phyloP scores from a whole-genome alignment of 2,329 filamentous ascomycete species.

The Ophiostoma montium region DNA sequence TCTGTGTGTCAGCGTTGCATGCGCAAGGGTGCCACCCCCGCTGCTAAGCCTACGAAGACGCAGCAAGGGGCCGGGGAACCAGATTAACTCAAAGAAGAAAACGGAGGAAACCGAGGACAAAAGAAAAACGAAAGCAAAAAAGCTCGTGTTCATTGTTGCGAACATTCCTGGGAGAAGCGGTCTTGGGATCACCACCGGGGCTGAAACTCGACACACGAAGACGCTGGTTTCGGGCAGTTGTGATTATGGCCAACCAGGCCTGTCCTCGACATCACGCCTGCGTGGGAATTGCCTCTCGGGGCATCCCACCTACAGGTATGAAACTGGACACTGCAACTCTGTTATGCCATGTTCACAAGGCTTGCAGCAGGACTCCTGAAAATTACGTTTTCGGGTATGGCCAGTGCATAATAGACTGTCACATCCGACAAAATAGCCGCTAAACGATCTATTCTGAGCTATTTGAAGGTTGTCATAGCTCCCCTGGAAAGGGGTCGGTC shows the following conservation, averaged over 20 bases:
- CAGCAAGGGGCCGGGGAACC: neutral
- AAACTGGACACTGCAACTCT: neutral
- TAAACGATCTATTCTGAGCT: slow-evolving; percentile 13
- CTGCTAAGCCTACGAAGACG: neutral
- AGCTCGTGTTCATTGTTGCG: too few relatives aligned
- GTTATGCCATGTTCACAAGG: slow-evolving; percentile 3
- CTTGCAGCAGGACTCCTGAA: slow-evolving; percentile 5
- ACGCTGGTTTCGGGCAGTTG: slow-evolving; percentile 2
- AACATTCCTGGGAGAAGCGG: neutral
- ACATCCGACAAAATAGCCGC: slow-evolving; percentile 17
- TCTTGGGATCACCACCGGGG: slow-evolving; percentile 3
- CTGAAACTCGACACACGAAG: slow-evolving; percentile 2
- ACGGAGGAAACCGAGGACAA: too few relatives aligned
- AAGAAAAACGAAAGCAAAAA: too few relatives aligned
- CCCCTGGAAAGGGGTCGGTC: neutral
- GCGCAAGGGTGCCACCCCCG: slow-evolving; percentile 5
- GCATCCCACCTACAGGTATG: neutral
- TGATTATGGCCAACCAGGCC: too few relatives aligned
- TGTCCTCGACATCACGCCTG: too few relatives aligned
- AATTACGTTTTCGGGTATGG: neutral
- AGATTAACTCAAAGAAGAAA: neutral
- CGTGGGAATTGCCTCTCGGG: too few relatives aligned
- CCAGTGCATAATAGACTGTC: slow-evolving; percentile 16
- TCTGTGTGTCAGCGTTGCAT: slow-evolving; percentile 10
- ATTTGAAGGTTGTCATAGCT: neutral